phyloP scores from a whole-genome alignment of 2,329 filamentous ascomycete species.

The Torrubiella hemipterigena region DNA sequence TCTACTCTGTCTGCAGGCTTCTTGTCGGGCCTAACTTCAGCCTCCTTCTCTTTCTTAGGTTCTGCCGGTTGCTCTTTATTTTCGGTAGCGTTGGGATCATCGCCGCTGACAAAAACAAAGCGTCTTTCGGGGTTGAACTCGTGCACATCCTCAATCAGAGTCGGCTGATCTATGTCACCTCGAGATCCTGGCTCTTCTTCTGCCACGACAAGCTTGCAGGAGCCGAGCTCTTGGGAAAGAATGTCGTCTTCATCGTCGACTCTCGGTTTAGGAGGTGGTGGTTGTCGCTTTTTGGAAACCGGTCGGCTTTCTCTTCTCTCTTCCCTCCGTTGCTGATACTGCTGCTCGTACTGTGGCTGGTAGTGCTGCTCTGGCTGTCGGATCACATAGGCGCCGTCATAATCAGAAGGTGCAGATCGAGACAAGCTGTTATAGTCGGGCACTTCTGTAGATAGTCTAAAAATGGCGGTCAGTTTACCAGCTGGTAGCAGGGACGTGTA shows the following conservation, averaged over 20 bases:
- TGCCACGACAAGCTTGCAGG: slow-evolving; percentile 14
- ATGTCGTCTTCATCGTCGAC: slow-evolving; percentile 59
- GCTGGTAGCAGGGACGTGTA: slow-evolving; percentile 1
- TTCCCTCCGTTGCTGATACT: not conserved
- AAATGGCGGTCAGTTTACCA: no score
- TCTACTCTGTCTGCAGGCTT: not conserved
- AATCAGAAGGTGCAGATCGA: not conserved
- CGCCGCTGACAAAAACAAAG: slow-evolving; percentile 44
- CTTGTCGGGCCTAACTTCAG: not conserved
- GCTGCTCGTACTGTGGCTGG: slow-evolving; percentile 2
- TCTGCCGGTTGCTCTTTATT: slow-evolving; percentile 11
- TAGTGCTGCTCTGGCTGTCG: slow-evolving; percentile 1
- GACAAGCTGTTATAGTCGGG: no score
- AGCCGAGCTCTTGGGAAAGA: slow-evolving; percentile 47
- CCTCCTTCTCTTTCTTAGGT: no score
- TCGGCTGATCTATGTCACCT: slow-evolving; percentile 57
- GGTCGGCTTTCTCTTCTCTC: no score
- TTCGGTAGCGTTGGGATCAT: slow-evolving; percentile 16
- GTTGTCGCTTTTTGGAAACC: no score
- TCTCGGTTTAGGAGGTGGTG: slow-evolving; percentile 47
- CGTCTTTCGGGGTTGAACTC: slow-evolving; percentile 50
- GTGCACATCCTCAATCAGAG: slow-evolving; percentile 51
- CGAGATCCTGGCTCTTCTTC: slow-evolving; percentile 47
- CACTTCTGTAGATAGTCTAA: no score
- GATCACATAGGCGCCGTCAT: not conserved